Percentiles rank a stretch among this genome's conserved stretches.
Conservation (phyloP, 768 basidiomycete species). For the Lactarius evosmus region DNA sequence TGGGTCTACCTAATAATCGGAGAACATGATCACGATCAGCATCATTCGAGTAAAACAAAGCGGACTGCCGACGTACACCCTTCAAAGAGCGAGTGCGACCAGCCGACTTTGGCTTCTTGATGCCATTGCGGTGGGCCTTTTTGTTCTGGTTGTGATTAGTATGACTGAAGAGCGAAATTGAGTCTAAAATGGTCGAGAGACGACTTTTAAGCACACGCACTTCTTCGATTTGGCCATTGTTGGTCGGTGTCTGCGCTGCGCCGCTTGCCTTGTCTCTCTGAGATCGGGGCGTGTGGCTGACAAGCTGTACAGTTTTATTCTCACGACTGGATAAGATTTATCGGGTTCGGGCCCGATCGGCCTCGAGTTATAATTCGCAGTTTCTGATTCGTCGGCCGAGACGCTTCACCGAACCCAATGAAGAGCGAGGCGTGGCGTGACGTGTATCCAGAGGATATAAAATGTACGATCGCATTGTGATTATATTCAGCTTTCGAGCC, state of each 20-base stretch:
- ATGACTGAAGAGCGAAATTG: slow-evolving; percentile 48
- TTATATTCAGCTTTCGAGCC: neutral
- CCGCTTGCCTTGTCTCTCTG: slow-evolving; percentile 14
- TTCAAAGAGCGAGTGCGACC: slow-evolving; percentile 76
- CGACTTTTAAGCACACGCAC: slow-evolving; percentile 42
- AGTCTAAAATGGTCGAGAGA: slow-evolving; percentile 20
- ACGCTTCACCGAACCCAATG: neutral
- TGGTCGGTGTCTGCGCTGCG: slow-evolving; percentile 30
- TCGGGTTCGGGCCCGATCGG: slow-evolving; percentile 19
- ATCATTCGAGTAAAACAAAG: slow-evolving; percentile 4
- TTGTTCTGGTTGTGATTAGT: slow-evolving; percentile 95
- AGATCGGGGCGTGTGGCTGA: slow-evolving; percentile 30
- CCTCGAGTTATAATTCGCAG: neutral
- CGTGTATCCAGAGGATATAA: neutral
- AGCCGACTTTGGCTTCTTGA: slow-evolving; percentile 70
- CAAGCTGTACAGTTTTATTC: slow-evolving; percentile 33
- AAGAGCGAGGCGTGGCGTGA: neutral
- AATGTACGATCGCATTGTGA: neutral
- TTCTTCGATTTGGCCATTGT: slow-evolving; percentile 99
- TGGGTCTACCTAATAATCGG: slow-evolving; percentile 59
- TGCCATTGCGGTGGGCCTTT: slow-evolving; percentile 98
- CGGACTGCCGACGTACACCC: slow-evolving; percentile 86
- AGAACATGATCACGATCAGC: slow-evolving; percentile 16
- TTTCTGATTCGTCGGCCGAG: slow-evolving; percentile 4
- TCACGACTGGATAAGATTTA: neutral